Base-by-base conservation (phyloP, 495 filamentous ascomycete species). In the Talaromyces nanjingensis region DNA sequence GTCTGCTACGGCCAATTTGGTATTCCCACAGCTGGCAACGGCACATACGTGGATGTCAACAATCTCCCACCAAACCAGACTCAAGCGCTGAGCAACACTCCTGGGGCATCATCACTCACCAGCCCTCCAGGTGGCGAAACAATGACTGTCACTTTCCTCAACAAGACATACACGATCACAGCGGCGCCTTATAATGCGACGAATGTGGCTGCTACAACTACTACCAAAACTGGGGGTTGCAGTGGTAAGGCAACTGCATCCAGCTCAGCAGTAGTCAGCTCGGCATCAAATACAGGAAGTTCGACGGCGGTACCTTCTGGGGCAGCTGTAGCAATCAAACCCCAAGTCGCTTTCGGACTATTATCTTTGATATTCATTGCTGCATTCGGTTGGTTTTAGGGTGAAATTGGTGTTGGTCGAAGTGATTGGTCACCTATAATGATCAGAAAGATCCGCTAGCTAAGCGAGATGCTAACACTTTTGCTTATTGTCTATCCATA, bases 41-140 rank as follows among this genome's bases (percentile, higher is more conserved):
- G 63, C 31, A 64, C 63, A 22, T 64, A 64, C 34, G 25, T 64
- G 53, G 49, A 31, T n/a, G 45, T 52, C 20, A 57, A 20, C 11
- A 59, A 55, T 18, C 63, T 64, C 27, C 63, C 63, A 29, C n/a
- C 55, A 27, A 29, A 27, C 37, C 54, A 57, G 11, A 64, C 63
- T 14, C 24, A 64, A 25, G n/a, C n/a, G 4, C 55, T 64, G 7
- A 64, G 55, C 37, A 55, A 55, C n/a, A 64, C 34, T 16, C 20
- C 53, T 20, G 63, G 63, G 6, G 18, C 24, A 7, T 29, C 54
- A n/a, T 57, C 55, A 6, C 49, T 64, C 37, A 64, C 55, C 9
- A 59, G 54, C 25, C 63, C 63, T 4, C 63, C 55, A 29, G 63
- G 63, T 6, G 63, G 63, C 11, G 9, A 37, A 18, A 64, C 34